Base-by-base conservation (phyloP, 306 rosid genomes). In the Begonia loranthoides region DNA sequence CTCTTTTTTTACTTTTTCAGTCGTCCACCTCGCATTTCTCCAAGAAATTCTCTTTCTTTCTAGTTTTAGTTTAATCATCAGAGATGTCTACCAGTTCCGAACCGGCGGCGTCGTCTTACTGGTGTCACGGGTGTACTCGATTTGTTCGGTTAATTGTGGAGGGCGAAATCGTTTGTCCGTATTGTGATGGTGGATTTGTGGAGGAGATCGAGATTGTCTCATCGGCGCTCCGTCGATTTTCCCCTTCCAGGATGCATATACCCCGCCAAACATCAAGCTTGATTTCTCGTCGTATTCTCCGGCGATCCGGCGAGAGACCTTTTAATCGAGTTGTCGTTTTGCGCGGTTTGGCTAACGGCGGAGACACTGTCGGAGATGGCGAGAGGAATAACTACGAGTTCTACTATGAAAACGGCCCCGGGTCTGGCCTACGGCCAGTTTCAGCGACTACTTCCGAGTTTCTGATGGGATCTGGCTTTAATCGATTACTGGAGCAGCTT, bases 291-390 rank as follows among this genome's bases (percentile, higher is more conserved):
- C 62, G 83, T 7, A 50, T 73, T 9, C 74, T 83, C 13, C 79
- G 83, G 0, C 63, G 63, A 17, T 51, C 77, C 12, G 74, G 57
- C 2, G 74, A 47, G 53, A 69, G 85, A 36, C 85, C 88, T 0
- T 82, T 79, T 17, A 86, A 86, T 41, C 95, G 93, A 0, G 85
- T 86, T 17, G 82, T 86, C 40, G 88, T 86, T 15, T 70, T 86
- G 2, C 85, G 93, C 0, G 81, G 84, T 10, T 24, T 67, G 9
- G 56, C 71, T 2, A 78, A 63, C 0, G 66, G 43, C 7, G 62
- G 17, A 9, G 41, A 43, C 15, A 53, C 41, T 0, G 54, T 21
- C 0, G 59, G 55, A 0, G 70, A 51, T 6, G 72, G 63, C 4
- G 84, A 66, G 33, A 67, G 73, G 15, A 68, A 56, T 24, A 46